Base-by-base conservation (phyloP, 1,284 basidiomycete species). In the Earliella scabrosa region DNA sequence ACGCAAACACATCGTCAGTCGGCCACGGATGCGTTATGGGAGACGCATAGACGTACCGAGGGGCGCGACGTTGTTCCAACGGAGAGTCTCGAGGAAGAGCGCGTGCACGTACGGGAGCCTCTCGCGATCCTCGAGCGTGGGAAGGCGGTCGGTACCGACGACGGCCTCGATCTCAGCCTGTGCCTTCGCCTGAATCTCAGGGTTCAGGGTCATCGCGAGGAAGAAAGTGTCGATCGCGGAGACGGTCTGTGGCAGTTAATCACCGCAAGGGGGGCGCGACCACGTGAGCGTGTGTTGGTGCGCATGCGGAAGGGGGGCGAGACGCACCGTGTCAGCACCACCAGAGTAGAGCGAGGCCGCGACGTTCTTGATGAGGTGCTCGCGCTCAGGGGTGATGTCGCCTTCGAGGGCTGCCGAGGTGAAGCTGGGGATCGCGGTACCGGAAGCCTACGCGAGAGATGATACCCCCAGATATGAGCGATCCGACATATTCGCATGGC, bases 81-180 rank as follows among this genome's bases (percentile, higher is more conserved):
- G 65, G 44, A 69, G 59, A 4, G 68, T 63, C 55, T 75, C 73
- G 34, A 63, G 63, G 50, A 63, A 58, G 21, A 74, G 35, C 1
- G 73, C 71, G 38, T 72, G 60, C 31, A 72, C 40, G 53, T 70
- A 75, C 2, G 72, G 72, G 13, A 75, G 63, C n/a, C 56, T 56
- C 0, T 62, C 60, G 3, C 70, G 66, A 53, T 75, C 73, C 14
- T 58, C 63, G 29, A 68, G 64, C 5, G 59, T 64, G 16, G 73
- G 73, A n/a, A 73, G 62, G 14, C 69, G 62, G 10, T 69, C 67
- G 7, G 46, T 40, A 11, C 71, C 70, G 18, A 75, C 49, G 14
- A 70, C 66, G 4, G 59, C 40, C 21, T 73, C 71, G 29, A 75
- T 64, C 53, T 74, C 72, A 7, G 56, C 63, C 40, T 73, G 71